Evolutionary conservation across 129 eudicot species (phyloP).

Genomic region (Pittosporum tobira): DNA sequence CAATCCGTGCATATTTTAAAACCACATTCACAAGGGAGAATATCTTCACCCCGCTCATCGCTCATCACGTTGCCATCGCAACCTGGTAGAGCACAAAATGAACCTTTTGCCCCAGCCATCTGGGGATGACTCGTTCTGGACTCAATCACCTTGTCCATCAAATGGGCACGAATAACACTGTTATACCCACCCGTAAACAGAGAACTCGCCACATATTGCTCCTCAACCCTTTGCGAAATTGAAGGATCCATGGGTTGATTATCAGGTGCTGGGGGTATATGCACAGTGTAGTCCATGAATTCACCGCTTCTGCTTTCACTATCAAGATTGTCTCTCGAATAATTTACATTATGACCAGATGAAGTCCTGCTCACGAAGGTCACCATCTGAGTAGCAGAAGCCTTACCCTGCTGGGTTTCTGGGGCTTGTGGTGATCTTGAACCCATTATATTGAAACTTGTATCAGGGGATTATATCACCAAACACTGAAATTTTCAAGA

Average conservation of each 20-base stretch:
- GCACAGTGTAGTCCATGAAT: conserved; percentile 33
- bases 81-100: conserved; percentile 42
- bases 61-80: conserved; percentile 65
- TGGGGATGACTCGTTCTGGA: conserved; percentile 51
- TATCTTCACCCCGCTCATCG: conserved; percentile 48
- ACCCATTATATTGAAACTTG: conserved; percentile 21
- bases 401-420: conserved; percentile 23
- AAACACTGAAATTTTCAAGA: conserved; percentile 7
- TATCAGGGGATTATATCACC: not conserved
- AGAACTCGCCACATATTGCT: conserved; percentile 52
- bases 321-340: conserved; percentile 50
- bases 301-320: conserved; percentile 35
- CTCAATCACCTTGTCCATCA: conserved; percentile 60
- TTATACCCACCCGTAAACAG: conserved; percentile 62
- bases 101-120: conserved; percentile 71
- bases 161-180: conserved; percentile 59
- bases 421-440: conserved; percentile 27
- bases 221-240: conserved; percentile 45
- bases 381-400: conserved; percentile 35
- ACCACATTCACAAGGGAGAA: conserved; percentile 63
- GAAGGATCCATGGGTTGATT: conserved; percentile 64
- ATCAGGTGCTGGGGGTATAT: conserved; percentile 56
- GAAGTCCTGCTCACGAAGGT: conserved; percentile 45
- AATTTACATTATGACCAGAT: conserved; percentile 31
- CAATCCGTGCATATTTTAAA: conserved; percentile 66